A percentile compares a stretch with the other conserved stretches of the same genome.
phyloP scores from a whole-genome alignment of 2,329 filamentous ascomycete genomes.

The Trichoderma simmonsii region DNA sequence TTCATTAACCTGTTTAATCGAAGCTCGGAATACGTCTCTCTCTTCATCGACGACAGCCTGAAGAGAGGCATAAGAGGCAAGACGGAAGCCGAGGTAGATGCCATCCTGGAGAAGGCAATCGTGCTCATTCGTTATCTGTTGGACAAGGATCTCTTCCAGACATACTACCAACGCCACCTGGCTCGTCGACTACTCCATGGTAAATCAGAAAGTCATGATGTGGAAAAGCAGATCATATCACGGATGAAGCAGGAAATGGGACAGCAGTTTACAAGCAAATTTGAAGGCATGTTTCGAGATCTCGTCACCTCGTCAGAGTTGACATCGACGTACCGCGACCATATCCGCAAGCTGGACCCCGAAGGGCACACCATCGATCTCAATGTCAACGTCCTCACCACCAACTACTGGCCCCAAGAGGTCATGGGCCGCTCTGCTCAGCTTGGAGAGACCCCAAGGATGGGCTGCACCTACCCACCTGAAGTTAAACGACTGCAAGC shows the following conservation, averaged over 20 bases:
- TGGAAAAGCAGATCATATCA: constrained; percentile 91
- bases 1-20: constrained; percentile 90
- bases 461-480: constrained; percentile 66
- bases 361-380: constrained; percentile 63
- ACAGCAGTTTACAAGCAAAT: constrained; percentile 86
- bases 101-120: constrained; percentile 83
- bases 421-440: constrained; percentile 66
- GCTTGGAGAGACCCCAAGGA: constrained; percentile 43
- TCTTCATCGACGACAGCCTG: constrained; percentile 95
- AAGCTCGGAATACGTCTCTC: constrained; percentile 86
- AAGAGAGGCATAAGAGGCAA: constrained; percentile 93
- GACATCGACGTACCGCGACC: constrained; percentile 69
- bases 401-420: constrained; percentile 92
- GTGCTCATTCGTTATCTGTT: constrained; percentile 81
- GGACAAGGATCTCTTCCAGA: constrained; percentile 92
- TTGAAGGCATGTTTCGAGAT: constrained; percentile 98
- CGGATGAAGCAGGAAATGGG: constrained; percentile 97
- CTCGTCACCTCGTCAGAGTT: constrained; percentile 85
- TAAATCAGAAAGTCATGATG: constrained; percentile 86
- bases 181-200: constrained; percentile 82
- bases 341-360: constrained; percentile 55
- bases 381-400: constrained; percentile 80
- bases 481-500: constrained; percentile 73
- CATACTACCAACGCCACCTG: constrained; percentile 97
- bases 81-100: constrained; percentile 82